These are phyloP conservation scores for Striga hermonthica DNA, from an alignment of 305 asterid genomes.

Conservation along the genomic window DNA sequence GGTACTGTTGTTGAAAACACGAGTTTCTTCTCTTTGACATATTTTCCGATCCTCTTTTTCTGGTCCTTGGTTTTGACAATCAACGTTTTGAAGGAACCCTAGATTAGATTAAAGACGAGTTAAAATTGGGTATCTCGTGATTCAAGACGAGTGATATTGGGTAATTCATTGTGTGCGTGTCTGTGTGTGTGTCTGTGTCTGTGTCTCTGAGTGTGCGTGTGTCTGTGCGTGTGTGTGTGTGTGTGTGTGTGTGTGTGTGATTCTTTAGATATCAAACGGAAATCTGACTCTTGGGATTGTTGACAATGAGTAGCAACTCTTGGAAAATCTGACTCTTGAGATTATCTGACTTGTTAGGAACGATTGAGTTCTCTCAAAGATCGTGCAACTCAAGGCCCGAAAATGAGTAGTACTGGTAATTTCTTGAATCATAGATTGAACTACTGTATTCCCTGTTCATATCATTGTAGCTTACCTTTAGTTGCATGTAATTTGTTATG, in stretches of 20 bases:
- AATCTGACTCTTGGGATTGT: conserved; percentile 19
- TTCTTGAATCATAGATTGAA: conserved; percentile 12
- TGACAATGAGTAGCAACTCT: neutral
- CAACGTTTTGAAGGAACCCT: neutral
- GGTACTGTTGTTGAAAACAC: conserved; percentile 41
- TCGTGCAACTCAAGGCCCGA: conserved; percentile 37
- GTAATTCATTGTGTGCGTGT: neutral
- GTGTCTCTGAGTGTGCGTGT: no score
- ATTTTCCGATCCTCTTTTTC: neutral
- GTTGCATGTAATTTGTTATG: conserved; percentile 15
- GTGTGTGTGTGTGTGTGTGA: neutral
- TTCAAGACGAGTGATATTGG: no score
- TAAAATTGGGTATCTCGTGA: neutral
- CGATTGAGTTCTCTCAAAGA: conserved; percentile 34
- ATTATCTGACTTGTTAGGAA: conserved; percentile 39
- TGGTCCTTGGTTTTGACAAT: conserved; percentile 7
- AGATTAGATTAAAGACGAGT: conserved; percentile 11
- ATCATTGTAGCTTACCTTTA: conserved; percentile 22
- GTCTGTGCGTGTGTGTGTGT: neutral
- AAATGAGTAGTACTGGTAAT: conserved; percentile 45
- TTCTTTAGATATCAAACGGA: conserved; percentile 15
- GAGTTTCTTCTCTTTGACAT: conserved; percentile 20
- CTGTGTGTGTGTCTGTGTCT: neutral
- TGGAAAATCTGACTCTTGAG: conserved; percentile 15
- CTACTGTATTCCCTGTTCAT: conserved; percentile 13